Evolutionary conservation across 2,329 filamentous ascomycete species (phyloP), one percentile per base, ranked within the genome.

Genomic region (Lachnellula occidentalis): DNA sequence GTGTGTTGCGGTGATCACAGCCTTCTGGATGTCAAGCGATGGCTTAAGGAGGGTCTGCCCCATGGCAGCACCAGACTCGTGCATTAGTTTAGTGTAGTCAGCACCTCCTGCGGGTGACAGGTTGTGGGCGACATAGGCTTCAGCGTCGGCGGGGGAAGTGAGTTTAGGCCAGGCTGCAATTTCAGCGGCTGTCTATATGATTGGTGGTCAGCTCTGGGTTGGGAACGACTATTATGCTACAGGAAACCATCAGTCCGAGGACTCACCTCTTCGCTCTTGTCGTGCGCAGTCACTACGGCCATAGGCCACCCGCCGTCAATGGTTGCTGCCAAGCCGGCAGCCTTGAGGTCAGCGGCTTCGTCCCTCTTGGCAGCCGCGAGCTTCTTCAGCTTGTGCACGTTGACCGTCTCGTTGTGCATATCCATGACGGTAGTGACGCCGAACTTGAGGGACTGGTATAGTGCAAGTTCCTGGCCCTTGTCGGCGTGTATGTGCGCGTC

Each of bases 281-380:
- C 27, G 8, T 42, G 46, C 15, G 48, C 48, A 14, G 42, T 31
- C 8, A 57, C 15, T 2, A 57, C 51, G 0, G 73, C 70, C 54
- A 70, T 71, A 0, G 78, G 78, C 78, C 78, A 81, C 2, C 78
- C 78, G 37, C 74, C 76, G 5, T 76, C 71, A 34, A 80, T 74
- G 0, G 77, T 79, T 5, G 78, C 78, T 0, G 74, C 71, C 58
- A 73, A 70, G 11, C 75, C 73, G 2, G 74, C 73, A 1, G 71
- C 76, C 60, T 78, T 80, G 61, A 79, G 72, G 53, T 77, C 74
- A 5, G 76, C 75, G 6, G 76, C 75, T 9, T 67, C 57, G 61
- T 77, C 63, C 61, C 45, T 58, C 70, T 69, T 54, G 68, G 72
- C 58, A 17, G 34, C 47, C 12, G 50, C 59, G 36, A 67, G 63